Conservation (phyloP, 352 stramenopile species). For the Phytophthora citrophthora region DNA sequence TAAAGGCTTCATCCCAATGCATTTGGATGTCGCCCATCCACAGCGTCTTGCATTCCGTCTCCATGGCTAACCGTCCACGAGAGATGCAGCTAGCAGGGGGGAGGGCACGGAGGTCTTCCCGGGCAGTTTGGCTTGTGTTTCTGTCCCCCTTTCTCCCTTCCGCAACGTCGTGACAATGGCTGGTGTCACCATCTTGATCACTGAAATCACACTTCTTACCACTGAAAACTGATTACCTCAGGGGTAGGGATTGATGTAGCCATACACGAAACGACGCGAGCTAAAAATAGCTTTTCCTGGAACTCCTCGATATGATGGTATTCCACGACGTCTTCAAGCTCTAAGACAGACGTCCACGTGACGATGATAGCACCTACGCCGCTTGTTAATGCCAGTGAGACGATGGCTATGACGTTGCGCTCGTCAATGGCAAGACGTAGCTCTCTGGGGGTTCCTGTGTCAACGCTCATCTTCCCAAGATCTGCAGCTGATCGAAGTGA, state of each 20-base stretch:
- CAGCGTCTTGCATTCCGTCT: constrained; percentile 81
- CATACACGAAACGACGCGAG: constrained; percentile 29
- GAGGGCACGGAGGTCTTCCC: constrained; percentile 3
- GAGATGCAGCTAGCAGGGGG: neutral
- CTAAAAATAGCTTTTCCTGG: constrained; percentile 23
- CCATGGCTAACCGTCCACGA: constrained; percentile 21
- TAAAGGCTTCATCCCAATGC: constrained; percentile 91
- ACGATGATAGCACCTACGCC: constrained; percentile 28
- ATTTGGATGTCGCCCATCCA: constrained; percentile 93
- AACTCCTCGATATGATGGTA: neutral
- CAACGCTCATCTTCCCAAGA: constrained; percentile 73
- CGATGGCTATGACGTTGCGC: constrained; percentile 13
- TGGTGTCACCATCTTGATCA: constrained; percentile 9
- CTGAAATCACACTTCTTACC: constrained; percentile 6
- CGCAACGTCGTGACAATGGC: constrained; percentile 28
- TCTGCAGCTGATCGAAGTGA: constrained; percentile 74
- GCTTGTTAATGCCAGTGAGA: constrained; percentile 17
- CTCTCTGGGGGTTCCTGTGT: constrained; percentile 68
- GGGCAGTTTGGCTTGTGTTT: constrained; percentile 30
- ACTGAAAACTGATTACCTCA: constrained; percentile 13
- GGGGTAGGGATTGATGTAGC: constrained; percentile 4
- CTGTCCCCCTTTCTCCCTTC: constrained; percentile 27
- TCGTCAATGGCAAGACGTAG: constrained; percentile 47
- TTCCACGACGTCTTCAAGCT: neutral
- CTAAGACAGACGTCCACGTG: neutral